Percentiles rank a stretch among this genome's conserved stretches.
phyloP scores from a whole-genome alignment of 2,329 filamentous ascomycete species.

The Blastomyces gilchristii region DNA sequence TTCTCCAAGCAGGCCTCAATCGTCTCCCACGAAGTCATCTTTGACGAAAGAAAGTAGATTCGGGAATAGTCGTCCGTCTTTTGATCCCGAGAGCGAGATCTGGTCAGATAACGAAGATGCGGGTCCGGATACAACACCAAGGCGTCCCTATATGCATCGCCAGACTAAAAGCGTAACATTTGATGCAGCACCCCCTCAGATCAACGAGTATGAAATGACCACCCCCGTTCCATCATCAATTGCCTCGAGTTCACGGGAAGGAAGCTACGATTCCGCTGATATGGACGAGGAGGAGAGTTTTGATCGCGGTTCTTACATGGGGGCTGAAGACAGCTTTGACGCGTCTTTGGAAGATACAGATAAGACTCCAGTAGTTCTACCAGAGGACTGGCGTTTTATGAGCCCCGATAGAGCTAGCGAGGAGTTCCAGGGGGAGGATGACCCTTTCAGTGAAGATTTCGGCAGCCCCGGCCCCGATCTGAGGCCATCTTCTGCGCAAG shows the following conservation, averaged over 20 bases:
- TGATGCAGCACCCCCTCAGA: conserved; percentile 79
- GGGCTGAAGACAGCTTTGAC: conserved; percentile 83
- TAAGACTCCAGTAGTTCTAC: conserved; percentile 95
- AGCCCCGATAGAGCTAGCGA: conserved; percentile 54
- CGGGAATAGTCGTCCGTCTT: conserved; percentile 49
- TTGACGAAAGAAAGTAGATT: conserved; percentile 56
- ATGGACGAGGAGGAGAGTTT: conserved; percentile 59
- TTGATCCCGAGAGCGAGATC: conserved; percentile 57
- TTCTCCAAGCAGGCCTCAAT: conserved; percentile 56
- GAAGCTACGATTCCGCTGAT: conserved; percentile 75
- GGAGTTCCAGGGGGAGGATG: conserved; percentile 47
- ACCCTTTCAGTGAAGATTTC: conserved; percentile 55
- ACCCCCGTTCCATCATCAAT: conserved; percentile 92
- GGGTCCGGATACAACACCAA: conserved; percentile 50
- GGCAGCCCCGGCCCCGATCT: conserved; percentile 56
- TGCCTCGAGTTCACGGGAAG: conserved; percentile 79
- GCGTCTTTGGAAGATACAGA: conserved; percentile 90
- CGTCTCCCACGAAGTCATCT: conserved; percentile 81
- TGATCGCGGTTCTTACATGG: conserved; percentile 47
- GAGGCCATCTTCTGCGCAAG: conserved; percentile 38
- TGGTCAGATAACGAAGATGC: conserved; percentile 59
- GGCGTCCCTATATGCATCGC: conserved; percentile 60
- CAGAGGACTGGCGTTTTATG: conserved; percentile 85
- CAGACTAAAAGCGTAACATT: conserved; percentile 97
- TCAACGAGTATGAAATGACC: conserved; percentile 97